phyloP scores from a whole-genome alignment of 345 rosid species.

The Arabis alpina region DNA sequence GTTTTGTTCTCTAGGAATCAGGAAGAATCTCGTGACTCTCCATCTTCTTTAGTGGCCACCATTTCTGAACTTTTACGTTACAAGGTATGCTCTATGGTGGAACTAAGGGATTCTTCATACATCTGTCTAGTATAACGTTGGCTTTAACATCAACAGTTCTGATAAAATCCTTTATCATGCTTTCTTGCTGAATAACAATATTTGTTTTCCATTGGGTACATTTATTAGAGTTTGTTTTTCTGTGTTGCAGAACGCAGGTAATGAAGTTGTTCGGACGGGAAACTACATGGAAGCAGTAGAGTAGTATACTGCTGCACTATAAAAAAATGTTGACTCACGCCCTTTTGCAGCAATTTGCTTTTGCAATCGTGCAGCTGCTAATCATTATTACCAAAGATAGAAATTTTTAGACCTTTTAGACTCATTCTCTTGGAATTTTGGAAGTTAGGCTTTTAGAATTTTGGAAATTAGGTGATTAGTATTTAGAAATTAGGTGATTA shows the following conservation, averaged over 20 bases:
- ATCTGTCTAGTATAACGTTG: conserved; percentile 5
- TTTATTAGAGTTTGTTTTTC: conserved; percentile 25
- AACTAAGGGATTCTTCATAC: conserved; percentile 23
- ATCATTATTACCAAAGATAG: too few relatives aligned
- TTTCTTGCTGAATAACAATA: conserved; percentile 8
- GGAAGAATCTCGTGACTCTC: conserved; percentile 51
- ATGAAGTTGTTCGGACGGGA: conserved; percentile 74
- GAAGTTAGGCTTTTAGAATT: too few relatives aligned
- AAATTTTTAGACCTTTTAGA: too few relatives aligned
- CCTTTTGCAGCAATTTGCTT: conserved; percentile 92
- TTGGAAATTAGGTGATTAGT: too few relatives aligned
- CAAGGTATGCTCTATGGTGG: conserved; percentile 52
- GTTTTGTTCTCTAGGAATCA: conserved; percentile 37
- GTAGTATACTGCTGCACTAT: conserved; percentile 76
- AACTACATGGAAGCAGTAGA: conserved; percentile 79
- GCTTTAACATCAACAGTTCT: conserved; percentile 13
- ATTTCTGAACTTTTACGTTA: conserved; percentile 61
- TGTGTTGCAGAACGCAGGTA: conserved; percentile 70
- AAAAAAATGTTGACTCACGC: conserved; percentile 76
- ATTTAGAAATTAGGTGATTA: too few relatives aligned
- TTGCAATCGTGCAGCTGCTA: conserved; percentile 96
- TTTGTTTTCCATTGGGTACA: neutral
- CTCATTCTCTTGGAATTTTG: too few relatives aligned
- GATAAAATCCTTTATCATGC: conserved; percentile 10
- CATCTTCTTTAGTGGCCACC: conserved; percentile 59